Evolutionary conservation across 345 rosid species (phyloP).

Genomic region (Boechera stricta): DNA sequence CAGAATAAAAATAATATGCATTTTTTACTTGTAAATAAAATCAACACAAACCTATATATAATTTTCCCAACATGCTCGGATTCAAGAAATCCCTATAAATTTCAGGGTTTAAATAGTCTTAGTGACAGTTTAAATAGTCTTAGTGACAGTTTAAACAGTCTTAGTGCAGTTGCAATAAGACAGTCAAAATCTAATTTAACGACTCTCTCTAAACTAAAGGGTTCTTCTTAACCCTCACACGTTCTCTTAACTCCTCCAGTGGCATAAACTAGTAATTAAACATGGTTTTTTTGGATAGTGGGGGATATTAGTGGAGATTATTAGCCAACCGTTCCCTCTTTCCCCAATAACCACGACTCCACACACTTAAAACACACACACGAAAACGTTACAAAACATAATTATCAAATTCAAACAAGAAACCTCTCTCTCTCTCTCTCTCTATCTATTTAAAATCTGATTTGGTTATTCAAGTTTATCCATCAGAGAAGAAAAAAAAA

Average conservation of each 20-base stretch:
- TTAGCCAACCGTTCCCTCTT: conserved; percentile 35
- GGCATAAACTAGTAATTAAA: conserved; percentile 25
- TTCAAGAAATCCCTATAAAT: background rate
- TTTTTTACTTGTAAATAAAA: no score
- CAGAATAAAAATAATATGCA: no score
- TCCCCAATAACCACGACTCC: conserved; percentile 28
- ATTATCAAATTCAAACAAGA: background rate
- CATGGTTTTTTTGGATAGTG: no score
- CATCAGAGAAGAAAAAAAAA: background rate
- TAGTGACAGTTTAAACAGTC: background rate
- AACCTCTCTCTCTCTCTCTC: background rate
- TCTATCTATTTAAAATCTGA: background rate
- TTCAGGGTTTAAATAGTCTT: background rate
- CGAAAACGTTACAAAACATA: conserved; percentile 29
- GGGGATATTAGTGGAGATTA: no score
- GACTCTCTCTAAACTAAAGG: conserved; percentile 31
- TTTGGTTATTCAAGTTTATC: background rate
- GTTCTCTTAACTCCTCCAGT: conserved; percentile 7
- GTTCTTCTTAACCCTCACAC: conserved; percentile 37
- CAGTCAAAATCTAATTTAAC: conserved; percentile 37
- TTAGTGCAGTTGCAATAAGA: conserved; percentile 18
- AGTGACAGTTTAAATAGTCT: background rate
- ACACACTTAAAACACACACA: background rate
- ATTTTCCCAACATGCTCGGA: background rate
- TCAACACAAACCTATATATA: background rate